These are phyloP conservation scores for Megacollybia marginata DNA, from an alignment of 768 basidiomycete genomes.

Conservation along the genomic window DNA sequence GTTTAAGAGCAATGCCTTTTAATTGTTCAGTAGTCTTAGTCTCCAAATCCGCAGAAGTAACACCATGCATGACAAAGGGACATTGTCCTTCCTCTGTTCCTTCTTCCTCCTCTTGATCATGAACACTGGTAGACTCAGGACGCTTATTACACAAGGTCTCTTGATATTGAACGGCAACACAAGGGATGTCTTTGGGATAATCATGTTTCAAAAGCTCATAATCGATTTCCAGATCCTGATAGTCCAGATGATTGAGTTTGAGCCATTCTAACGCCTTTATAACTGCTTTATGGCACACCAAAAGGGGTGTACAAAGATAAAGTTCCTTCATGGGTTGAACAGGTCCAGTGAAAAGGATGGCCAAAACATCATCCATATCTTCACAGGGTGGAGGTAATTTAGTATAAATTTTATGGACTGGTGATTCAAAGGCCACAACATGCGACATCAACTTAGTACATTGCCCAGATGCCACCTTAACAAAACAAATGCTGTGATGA, in stretches of 20 bases:
- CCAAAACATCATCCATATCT: constrained; percentile 1
- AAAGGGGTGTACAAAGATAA: constrained; percentile 12
- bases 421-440: constrained; percentile 7
- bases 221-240: constrained; percentile 15
- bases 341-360: constrained; percentile 9
- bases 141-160: constrained; percentile 3
- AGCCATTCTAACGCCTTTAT: constrained; percentile 17
- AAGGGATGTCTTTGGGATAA: constrained; percentile 7
- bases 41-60: constrained; percentile 13
- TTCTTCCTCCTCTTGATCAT: constrained; percentile 15
- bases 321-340: constrained; percentile 8
- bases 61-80: constrained; percentile 19
- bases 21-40: neutral
- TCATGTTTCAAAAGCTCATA: constrained; percentile 6
- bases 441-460: constrained; percentile 16
- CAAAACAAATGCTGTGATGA: neutral
- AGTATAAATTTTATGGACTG: constrained; percentile 9
- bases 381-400: constrained; percentile 11
- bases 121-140: constrained; percentile 3
- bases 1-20: constrained; percentile 2
- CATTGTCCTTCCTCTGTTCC: constrained; percentile 4
- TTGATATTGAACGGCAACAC: constrained; percentile 9
- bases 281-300: constrained; percentile 16
- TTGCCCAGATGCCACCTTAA: constrained; percentile 5
- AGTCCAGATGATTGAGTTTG: constrained; percentile 19